These are phyloP conservation scores for Phytopythium oedochilum DNA, from an alignment of 352 stramenopile genomes.

Conservation along the genomic window DNA sequence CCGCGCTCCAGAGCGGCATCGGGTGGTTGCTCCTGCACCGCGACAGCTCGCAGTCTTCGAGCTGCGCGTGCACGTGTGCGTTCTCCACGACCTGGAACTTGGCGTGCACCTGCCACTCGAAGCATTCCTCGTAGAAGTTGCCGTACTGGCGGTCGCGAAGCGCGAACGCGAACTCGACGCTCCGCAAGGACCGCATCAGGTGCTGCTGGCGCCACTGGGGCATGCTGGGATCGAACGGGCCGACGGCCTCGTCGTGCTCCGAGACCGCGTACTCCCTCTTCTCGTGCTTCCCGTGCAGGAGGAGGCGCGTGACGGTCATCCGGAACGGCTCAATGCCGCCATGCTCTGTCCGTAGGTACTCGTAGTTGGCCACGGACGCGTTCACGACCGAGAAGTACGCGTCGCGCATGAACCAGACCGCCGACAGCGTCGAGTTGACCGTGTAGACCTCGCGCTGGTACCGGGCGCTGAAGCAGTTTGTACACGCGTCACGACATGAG, in stretches of 20 bases:
- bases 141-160: slow-evolving; percentile 73
- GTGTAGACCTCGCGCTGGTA: slow-evolving; percentile 71
- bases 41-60: slow-evolving; percentile 59
- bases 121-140: slow-evolving; percentile 79
- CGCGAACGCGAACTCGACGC: slow-evolving; percentile 44
- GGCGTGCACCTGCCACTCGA: slow-evolving; percentile 73
- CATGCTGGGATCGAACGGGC: slow-evolving; percentile 53
- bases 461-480: slow-evolving; percentile 22
- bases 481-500: neutral
- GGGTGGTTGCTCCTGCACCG: slow-evolving; percentile 32
- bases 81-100: slow-evolving; percentile 39
- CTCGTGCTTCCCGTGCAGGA: slow-evolving; percentile 24
- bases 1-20: slow-evolving; percentile 44
- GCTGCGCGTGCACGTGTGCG: slow-evolving; percentile 37
- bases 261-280: slow-evolving; percentile 44
- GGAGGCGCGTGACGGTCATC: slow-evolving; percentile 28
- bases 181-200: slow-evolving; percentile 42
- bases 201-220: slow-evolving; percentile 26
- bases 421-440: slow-evolving; percentile 64
- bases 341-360: slow-evolving; percentile 33
- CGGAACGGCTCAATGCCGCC: slow-evolving; percentile 29
- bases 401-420: slow-evolving; percentile 60
- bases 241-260: slow-evolving; percentile 24
- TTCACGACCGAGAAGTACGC: slow-evolving; percentile 76
- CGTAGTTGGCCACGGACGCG: slow-evolving; percentile 76